These are phyloP conservation scores for Colletotrichum horii DNA, from an alignment of 2,329 filamentous ascomycete genomes.

Conservation along the genomic window DNA sequence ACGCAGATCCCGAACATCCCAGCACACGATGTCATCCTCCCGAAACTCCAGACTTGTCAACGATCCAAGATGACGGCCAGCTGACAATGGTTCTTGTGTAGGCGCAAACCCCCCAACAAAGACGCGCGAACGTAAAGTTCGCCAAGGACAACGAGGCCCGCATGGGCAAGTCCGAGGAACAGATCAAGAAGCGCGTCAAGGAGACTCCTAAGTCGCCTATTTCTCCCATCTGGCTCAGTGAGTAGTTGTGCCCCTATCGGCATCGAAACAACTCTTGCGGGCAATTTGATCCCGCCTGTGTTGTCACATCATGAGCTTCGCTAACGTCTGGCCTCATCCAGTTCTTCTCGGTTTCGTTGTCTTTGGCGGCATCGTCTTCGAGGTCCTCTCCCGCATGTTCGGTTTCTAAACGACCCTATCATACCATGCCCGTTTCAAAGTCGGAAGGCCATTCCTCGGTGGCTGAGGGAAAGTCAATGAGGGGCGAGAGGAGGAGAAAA, in stretches of 20 bases:
- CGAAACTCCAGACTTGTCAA: neutral
- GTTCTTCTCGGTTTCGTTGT: constrained; percentile 64
- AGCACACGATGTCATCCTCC: neutral
- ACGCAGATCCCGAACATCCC: neutral
- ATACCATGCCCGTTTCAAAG: neutral
- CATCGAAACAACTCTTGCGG: neutral
- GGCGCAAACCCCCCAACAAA: constrained; percentile 86
- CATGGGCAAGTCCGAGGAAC: constrained; percentile 74
- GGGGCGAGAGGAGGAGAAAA: neutral
- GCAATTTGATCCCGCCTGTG: neutral
- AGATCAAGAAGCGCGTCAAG: constrained; percentile 66
- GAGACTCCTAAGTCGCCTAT: constrained; percentile 64
- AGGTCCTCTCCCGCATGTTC: constrained; percentile 61
- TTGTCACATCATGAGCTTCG: neutral
- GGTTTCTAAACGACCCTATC: constrained; percentile 2
- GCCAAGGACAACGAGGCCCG: constrained; percentile 74
- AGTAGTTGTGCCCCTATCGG: constrained; percentile 27
- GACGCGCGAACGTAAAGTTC: constrained; percentile 81
- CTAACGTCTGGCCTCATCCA: constrained; percentile 29
- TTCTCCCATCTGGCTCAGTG: constrained; percentile 69
- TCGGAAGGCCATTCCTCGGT: neutral
- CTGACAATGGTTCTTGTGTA: constrained; percentile 36
- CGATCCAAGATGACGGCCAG: neutral
- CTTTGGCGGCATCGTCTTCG: constrained; percentile 65
- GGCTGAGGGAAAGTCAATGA: neutral